These are phyloP conservation scores for Paratinospora sagittata DNA, from an alignment of 164 flowering plant genomes.

Conservation along the genomic window DNA sequence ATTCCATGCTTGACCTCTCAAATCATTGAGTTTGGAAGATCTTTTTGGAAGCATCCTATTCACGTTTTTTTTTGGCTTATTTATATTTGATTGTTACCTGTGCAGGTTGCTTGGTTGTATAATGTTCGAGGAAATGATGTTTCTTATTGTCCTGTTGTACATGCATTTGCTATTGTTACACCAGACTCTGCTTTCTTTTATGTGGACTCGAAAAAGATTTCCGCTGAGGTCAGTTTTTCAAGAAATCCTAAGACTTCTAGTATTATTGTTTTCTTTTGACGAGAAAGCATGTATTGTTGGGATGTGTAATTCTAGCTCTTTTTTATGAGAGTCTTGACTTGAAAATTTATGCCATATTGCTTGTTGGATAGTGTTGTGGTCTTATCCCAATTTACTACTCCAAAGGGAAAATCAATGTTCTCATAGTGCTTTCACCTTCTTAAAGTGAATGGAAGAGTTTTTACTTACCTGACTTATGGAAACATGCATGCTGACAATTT, in stretches of 20 bases:
- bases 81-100: neutral
- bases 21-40: neutral
- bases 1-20: neutral
- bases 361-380: neutral
- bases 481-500: too few species aligned
- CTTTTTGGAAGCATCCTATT: neutral
- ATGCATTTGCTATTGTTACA: constrained; percentile 87
- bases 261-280: neutral
- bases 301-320: too few species aligned
- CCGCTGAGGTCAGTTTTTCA: constrained; percentile 57
- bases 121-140: constrained; percentile 92
- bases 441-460: too few species aligned
- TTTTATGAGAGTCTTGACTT: too few species aligned
- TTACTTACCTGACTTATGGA: too few species aligned
- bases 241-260: neutral
- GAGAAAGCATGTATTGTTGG: neutral
- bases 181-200: constrained; percentile 67
- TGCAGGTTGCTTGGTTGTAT: constrained; percentile 96
- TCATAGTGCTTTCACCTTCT: too few species aligned
- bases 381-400: neutral
- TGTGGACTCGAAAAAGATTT: constrained; percentile 70
- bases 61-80: neutral
- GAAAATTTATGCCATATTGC: neutral
- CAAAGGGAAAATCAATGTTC: too few species aligned
- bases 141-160: constrained; percentile 84